Conservation (phyloP, 129 eudicot genomes). For the carrot (Daucus carota) region DNA sequence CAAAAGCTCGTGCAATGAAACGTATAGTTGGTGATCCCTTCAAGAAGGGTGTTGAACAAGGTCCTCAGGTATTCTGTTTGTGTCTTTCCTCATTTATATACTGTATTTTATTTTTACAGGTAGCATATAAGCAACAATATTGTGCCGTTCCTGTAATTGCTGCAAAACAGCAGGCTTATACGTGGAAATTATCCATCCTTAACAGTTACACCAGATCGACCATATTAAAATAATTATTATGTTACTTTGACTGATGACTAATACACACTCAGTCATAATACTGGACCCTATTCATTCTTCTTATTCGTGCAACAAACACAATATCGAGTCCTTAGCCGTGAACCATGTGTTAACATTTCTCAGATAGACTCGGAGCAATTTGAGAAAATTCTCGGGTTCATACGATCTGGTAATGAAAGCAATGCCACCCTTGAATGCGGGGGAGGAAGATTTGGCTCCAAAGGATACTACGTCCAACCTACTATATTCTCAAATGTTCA, state of each 20-base stretch:
- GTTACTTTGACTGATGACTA: background rate
- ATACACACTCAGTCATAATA: background rate
- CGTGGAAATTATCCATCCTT: background rate
- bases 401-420: conserved; percentile 10
- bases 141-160: background rate
- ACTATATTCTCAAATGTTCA: conserved; percentile 9
- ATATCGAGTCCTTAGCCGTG: background rate
- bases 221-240: background rate
- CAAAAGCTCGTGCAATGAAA: conserved; percentile 42
- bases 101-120: background rate
- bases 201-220: background rate
- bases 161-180: background rate
- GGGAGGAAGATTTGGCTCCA: conserved; percentile 6
- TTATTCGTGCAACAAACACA: background rate
- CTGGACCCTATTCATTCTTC: background rate
- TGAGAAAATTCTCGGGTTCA: conserved; percentile 1
- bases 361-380: conserved; percentile 12
- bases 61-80: conserved; percentile 15
- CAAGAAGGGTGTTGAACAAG: conserved; percentile 51
- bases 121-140: background rate
- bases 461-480: conserved; percentile 12
- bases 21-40: conserved; percentile 60
- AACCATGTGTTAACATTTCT: background rate
- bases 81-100: background rate
- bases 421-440: conserved; percentile 11